Percentiles rank a stretch among this genome's conserved stretches.
Conservation (phyloP, 768 basidiomycete species). For the Hygrophorus pudorinus region DNA sequence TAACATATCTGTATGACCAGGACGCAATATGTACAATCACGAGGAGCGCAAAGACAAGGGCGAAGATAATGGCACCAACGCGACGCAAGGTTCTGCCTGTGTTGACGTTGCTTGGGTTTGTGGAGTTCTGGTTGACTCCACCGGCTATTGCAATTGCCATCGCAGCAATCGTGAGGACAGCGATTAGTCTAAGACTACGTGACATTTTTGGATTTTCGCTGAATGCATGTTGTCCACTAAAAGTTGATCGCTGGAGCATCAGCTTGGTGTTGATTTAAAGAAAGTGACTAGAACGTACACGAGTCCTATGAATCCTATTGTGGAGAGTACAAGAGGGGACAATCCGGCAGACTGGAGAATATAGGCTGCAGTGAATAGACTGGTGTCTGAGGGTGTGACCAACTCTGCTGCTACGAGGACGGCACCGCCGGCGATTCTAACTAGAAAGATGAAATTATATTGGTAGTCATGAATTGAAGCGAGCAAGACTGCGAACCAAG, state of each 20-base stretch:
- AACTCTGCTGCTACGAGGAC: slow-evolving; percentile 47
- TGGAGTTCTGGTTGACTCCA: slow-evolving; percentile 21
- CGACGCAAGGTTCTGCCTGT: slow-evolving; percentile 28
- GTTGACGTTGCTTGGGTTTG: slow-evolving; percentile 26
- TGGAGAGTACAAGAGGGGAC: slow-evolving; percentile 29
- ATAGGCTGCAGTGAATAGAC: slow-evolving; percentile 43
- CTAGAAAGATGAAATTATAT: slow-evolving; percentile 22
- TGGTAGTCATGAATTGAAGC: slow-evolving; percentile 1
- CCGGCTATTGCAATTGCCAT: slow-evolving; percentile 36
- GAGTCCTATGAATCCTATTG: slow-evolving; percentile 41
- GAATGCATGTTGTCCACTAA: slow-evolving; percentile 40
- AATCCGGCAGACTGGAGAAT: slow-evolving; percentile 37
- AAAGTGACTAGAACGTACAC: slow-evolving; percentile 23
- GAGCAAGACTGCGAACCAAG: slow-evolving; percentile 29
- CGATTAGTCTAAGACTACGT: slow-evolving; percentile 26
- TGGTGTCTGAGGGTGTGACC: slow-evolving; percentile 24
- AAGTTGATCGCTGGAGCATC: slow-evolving; percentile 9
- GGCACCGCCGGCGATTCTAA: slow-evolving; percentile 46
- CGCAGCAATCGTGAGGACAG: slow-evolving; percentile 27
- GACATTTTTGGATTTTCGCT: slow-evolving; percentile 37
- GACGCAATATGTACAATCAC: slow-evolving; percentile 30
- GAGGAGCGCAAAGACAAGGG: slow-evolving; percentile 28
- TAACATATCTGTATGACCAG: slow-evolving; percentile 36
- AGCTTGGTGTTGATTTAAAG: slow-evolving; percentile 14
- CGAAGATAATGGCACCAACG: slow-evolving; percentile 33